Conservation (phyloP, 495 filamentous ascomycete species). For the Penicillium coprophilum region DNA sequence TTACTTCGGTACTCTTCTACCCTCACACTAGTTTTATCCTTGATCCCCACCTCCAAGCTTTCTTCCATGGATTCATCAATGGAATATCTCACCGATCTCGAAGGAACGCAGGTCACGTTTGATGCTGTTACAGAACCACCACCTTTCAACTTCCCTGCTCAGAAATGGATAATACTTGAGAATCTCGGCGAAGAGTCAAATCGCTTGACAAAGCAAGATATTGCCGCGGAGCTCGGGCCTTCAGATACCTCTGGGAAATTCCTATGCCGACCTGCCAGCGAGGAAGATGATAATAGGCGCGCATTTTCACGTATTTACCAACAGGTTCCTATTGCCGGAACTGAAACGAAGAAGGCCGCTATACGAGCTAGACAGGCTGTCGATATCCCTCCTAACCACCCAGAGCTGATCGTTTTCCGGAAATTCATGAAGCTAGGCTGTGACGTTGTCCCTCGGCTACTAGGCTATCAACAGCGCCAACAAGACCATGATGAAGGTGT, state of each 20-base stretch:
- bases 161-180: constrained; percentile 12
- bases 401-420: constrained; percentile 7
- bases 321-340: constrained; percentile 9
- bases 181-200: constrained; percentile 4
- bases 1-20: constrained; percentile 12
- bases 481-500: constrained; percentile 6
- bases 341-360: constrained; percentile 3
- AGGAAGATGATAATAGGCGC: constrained; percentile 4
- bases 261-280: constrained; percentile 9
- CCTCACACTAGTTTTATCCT: not conserved
- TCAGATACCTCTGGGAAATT: constrained; percentile 6
- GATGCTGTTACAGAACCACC: constrained; percentile 11
- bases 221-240: constrained; percentile 3
- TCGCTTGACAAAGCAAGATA: constrained; percentile 9
- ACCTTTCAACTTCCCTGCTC: constrained; percentile 10
- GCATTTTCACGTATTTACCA: constrained; percentile 10
- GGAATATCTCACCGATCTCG: constrained; percentile 10
- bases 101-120: constrained; percentile 8
- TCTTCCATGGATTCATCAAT: constrained; percentile 12
- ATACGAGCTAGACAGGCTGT: constrained; percentile 8
- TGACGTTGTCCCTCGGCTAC: constrained; percentile 5
- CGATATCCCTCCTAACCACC: constrained; percentile 3
- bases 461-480: constrained; percentile 9
- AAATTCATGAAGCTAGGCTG: constrained; percentile 3
- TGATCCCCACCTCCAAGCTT: constrained; percentile 11